phyloP scores from a whole-genome alignment of 2,329 filamentous ascomycete species.

The Diaporthe aspalathi region DNA sequence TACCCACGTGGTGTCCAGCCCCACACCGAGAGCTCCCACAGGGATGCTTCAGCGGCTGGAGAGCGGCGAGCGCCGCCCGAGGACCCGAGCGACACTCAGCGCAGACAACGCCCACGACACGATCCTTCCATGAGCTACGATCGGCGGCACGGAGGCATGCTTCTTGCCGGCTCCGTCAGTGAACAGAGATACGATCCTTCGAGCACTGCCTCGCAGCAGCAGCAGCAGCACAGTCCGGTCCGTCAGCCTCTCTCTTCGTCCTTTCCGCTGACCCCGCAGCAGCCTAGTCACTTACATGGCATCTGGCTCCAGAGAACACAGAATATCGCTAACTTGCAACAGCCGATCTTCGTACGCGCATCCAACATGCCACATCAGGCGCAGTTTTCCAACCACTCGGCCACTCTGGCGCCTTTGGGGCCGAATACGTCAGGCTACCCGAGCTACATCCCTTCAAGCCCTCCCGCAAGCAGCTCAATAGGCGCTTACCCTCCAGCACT shows the following conservation, averaged over 20 bases:
- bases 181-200: constrained; percentile 19
- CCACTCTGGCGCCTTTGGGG: constrained; percentile 23
- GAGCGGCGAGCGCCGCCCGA: constrained; percentile 44
- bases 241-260: constrained; percentile 9
- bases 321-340: constrained; percentile 12
- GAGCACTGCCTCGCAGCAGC: constrained; percentile 14
- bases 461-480: background rate
- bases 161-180: constrained; percentile 33
- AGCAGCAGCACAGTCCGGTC: constrained; percentile 29
- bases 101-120: constrained; percentile 48
- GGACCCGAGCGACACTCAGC: constrained; percentile 46
- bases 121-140: constrained; percentile 44
- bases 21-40: background rate
- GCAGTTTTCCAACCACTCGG: constrained; percentile 2
- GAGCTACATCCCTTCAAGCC: constrained; percentile 4
- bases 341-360: constrained; percentile 10
- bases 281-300: background rate
- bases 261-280: background rate
- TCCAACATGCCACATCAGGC: constrained; percentile 9
- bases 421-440: constrained; percentile 1
- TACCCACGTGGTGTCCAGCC: constrained; percentile 8
- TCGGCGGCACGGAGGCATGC: constrained; percentile 45
- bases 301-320: constrained; percentile 20
- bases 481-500: background rate
- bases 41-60: constrained; percentile 19